Evolutionary conservation across 2,329 filamentous ascomycete species (phyloP).

Genomic region (Claviceps arundinis): DNA sequence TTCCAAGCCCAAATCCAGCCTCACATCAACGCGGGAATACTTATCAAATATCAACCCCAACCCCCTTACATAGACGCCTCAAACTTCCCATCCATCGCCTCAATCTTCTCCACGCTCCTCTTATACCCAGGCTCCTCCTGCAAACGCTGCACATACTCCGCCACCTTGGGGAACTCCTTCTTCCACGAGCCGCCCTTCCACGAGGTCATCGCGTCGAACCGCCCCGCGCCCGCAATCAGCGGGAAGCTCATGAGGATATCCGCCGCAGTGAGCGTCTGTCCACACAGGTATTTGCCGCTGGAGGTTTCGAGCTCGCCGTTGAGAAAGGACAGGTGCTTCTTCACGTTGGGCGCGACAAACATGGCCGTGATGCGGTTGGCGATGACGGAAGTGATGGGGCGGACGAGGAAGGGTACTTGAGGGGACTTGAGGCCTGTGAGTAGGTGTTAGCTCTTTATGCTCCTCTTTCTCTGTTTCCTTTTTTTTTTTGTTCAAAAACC

Average conservation of each 20-base stretch:
- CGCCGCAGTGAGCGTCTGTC: conserved; percentile 33
- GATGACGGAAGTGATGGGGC: conserved; percentile 35
- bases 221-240: conserved; percentile 29
- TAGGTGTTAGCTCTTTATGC: background rate
- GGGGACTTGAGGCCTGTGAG: conserved; percentile 28
- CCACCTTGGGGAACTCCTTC: conserved; percentile 29
- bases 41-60: background rate
- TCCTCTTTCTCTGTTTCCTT: background rate
- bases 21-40: background rate
- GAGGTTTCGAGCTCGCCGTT: conserved; percentile 35
- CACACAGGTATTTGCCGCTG: conserved; percentile 34
- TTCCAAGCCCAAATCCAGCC: background rate
- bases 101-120: conserved; percentile 34
- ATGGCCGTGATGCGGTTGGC: conserved; percentile 26
- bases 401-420: conserved; percentile 37
- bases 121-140: conserved; percentile 34
- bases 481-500: background rate
- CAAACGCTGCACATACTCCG: conserved; percentile 32
- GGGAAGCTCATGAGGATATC: conserved; percentile 42
- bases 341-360: conserved; percentile 34
- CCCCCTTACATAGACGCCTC: conserved; percentile 6
- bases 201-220: conserved; percentile 25
- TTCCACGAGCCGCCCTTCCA: conserved; percentile 29
- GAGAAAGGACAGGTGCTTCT: conserved; percentile 34
- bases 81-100: conserved; percentile 32